Evolutionary conservation across 148 eudicot species (phyloP).

Genomic region (Rhododendron henanense): DNA sequence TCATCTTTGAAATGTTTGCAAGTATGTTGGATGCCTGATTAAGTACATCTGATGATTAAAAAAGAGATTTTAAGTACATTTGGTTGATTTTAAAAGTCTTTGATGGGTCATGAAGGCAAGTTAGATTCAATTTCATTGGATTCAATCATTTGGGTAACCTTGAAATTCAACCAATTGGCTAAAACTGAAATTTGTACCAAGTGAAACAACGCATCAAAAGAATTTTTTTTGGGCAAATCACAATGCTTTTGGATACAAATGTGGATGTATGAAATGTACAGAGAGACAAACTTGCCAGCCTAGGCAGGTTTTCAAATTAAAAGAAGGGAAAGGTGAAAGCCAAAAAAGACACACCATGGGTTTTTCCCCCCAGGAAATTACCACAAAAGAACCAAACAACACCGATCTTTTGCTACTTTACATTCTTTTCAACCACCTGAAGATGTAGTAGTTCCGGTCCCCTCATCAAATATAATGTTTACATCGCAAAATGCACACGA

Average conservation of each 20-base stretch:
- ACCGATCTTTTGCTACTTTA: slow-evolving; percentile 9
- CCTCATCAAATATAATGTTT: neutral
- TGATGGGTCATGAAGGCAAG: neutral
- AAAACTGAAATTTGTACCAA: neutral
- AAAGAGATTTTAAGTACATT: neutral
- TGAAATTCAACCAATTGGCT: neutral
- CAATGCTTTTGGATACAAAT: neutral
- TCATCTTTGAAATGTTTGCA: neutral
- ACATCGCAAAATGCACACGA: neutral
- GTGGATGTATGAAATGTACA: neutral
- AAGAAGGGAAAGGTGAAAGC: slow-evolving; percentile 9
- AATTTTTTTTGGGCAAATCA: neutral
- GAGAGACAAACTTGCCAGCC: slow-evolving; percentile 12
- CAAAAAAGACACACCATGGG: slow-evolving; percentile 7
- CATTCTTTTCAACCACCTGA: slow-evolving; percentile 12
- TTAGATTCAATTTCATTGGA: neutral
- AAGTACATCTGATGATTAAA: neutral
- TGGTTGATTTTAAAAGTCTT: neutral
- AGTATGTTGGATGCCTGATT: neutral
- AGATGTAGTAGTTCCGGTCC: neutral
- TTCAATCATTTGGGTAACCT: neutral
- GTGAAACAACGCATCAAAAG: neutral
- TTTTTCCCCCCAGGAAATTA: slow-evolving; percentile 10
- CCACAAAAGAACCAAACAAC: slow-evolving; percentile 12
- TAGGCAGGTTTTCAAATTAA: neutral